Evolutionary conservation across 192 early-diverging fungal genomes (phyloP).

Genomic region (Coemansia guatemalensis): DNA sequence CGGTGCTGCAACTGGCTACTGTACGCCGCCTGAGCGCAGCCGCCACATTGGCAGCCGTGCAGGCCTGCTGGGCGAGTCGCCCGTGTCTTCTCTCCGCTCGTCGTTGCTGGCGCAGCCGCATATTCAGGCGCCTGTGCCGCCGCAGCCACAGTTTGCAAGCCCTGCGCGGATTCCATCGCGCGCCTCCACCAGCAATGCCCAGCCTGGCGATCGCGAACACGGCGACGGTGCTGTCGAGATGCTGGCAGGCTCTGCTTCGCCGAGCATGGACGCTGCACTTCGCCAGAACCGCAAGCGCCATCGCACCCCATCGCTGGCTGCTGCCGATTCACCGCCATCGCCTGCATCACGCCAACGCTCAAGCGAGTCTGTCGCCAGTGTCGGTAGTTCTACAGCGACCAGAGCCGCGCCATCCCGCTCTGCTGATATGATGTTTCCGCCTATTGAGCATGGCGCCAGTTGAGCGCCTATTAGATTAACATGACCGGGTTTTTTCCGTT

Average conservation of each 20-base stretch:
- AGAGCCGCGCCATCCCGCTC: slow-evolving; percentile 6
- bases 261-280: slow-evolving; percentile 20
- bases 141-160: background rate
- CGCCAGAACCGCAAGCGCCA: slow-evolving; percentile 36
- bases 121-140: background rate
- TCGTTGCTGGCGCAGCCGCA: slow-evolving; percentile 32
- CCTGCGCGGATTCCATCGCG: background rate
- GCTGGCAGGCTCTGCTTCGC: slow-evolving; percentile 15
- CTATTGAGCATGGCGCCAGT: slow-evolving; percentile 23
- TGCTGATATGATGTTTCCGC: slow-evolving; percentile 32
- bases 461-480: background rate
- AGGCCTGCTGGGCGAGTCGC: slow-evolving; percentile 37
- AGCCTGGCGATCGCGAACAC: background rate
- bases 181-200: slow-evolving; percentile 1
- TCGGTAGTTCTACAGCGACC: background rate
- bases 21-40: slow-evolving; percentile 24
- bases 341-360: background rate
- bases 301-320: slow-evolving; percentile 25
- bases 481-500: background rate
- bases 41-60: slow-evolving; percentile 22
- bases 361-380: background rate
- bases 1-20: slow-evolving; percentile 8
- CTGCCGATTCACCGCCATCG: slow-evolving; percentile 1
- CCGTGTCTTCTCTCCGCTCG: slow-evolving; percentile 51
- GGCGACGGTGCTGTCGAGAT: background rate